These are phyloP conservation scores for Pleurozium schreberi DNA, from an alignment of 225 moss, liverwort and hornwort genomes.

Conservation along the genomic window DNA sequence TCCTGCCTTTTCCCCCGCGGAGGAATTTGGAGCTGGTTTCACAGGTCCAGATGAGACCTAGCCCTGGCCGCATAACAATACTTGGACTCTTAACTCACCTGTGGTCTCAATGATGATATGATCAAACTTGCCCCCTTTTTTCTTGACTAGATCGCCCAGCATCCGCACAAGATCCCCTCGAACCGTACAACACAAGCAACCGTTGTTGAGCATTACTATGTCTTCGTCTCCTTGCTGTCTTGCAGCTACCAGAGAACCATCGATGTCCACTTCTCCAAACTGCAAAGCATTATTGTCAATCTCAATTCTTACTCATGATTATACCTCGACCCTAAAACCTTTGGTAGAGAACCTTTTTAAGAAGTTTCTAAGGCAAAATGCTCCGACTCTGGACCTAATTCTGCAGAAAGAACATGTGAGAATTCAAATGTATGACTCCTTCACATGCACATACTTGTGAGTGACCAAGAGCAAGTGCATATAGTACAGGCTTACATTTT, in stretches of 20 bases:
- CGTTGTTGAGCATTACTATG: constrained; percentile 90
- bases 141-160: constrained; percentile 73
- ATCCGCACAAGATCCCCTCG: constrained; percentile 94
- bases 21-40: neutral
- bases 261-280: constrained; percentile 95
- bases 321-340: neutral
- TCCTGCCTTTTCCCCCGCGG: neutral
- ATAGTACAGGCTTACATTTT: neutral
- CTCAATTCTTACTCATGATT: neutral
- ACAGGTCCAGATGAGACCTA: neutral
- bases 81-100: constrained; percentile 29
- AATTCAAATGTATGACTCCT: neutral
- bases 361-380: neutral
- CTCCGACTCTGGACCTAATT: neutral
- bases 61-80: neutral
- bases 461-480: neutral
- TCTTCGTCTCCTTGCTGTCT: constrained; percentile 73
- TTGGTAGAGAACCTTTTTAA: neutral
- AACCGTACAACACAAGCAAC: constrained; percentile 97
- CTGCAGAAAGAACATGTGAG: neutral
- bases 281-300: constrained; percentile 9
- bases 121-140: constrained; percentile 72
- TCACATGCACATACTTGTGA: no score
- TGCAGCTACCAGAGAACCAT: constrained; percentile 79
- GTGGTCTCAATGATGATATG: constrained; percentile 94